Percentiles rank a stretch among this genome's conserved stretches.
These are phyloP conservation scores for Metarhizium brunneum DNA, from an alignment of 2,329 filamentous ascomycete genomes.

Conservation along the genomic window DNA sequence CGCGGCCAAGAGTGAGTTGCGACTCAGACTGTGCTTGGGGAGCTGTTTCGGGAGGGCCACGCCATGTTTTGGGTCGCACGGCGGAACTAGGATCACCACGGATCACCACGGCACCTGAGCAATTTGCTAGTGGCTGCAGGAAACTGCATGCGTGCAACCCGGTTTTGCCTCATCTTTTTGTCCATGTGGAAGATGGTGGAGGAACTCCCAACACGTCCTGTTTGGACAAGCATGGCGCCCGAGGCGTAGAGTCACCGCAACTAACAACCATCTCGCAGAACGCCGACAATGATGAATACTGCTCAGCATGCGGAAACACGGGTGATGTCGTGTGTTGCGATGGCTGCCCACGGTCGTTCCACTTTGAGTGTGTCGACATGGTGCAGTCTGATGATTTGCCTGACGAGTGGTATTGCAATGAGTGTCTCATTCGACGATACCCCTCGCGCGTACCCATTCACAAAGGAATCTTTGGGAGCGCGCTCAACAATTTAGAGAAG, in stretches of 20 bases:
- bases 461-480: constrained; percentile 49
- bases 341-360: constrained; percentile 81
- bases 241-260: constrained; percentile 1
- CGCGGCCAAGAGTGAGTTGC: neutral
- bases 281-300: constrained; percentile 79
- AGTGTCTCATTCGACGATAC: constrained; percentile 47
- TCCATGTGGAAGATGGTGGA: neutral
- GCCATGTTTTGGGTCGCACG: constrained; percentile 4
- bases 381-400: constrained; percentile 58
- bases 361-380: constrained; percentile 81
- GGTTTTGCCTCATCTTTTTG: constrained; percentile 1
- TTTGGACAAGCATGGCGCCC: neutral
- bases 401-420: constrained; percentile 79
- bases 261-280: constrained; percentile 24
- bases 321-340: constrained; percentile 91
- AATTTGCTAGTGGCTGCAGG: constrained; percentile 2
- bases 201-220: neutral
- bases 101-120: neutral
- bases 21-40: neutral
- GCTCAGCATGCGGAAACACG: constrained; percentile 73
- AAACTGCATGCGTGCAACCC: neutral
- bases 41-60: constrained; percentile 1
- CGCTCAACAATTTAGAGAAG: constrained; percentile 57
- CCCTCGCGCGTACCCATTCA: constrained; percentile 35
- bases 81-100: constrained; percentile 3